Conservation (phyloP, 345 rosid species). For the Balakata baccata region DNA sequence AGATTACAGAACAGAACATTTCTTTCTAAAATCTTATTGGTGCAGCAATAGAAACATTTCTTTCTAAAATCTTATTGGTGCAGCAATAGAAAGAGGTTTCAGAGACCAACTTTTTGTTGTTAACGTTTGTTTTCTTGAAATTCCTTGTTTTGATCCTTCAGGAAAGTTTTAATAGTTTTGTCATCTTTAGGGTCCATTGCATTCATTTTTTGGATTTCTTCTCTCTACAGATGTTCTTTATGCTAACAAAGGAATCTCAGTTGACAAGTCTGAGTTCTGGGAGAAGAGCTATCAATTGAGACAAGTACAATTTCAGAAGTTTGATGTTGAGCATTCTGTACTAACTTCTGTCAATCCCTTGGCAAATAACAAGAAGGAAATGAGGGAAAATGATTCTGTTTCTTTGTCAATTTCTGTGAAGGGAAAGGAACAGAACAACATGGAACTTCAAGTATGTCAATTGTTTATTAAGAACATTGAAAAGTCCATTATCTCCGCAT, state of each 20-base stretch:
- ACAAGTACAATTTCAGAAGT: constrained; percentile 36
- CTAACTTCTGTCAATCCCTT: constrained; percentile 23
- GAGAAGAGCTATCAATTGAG: constrained; percentile 79
- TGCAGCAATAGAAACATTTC: not conserved
- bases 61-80: not conserved
- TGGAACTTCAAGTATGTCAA: constrained; percentile 56
- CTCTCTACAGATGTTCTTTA: constrained; percentile 64
- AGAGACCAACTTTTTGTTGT: not conserved
- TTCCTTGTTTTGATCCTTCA: not conserved
- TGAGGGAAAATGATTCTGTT: constrained; percentile 40
- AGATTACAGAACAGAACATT: not conserved
- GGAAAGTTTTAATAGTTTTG: not conserved
- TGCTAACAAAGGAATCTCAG: constrained; percentile 58
- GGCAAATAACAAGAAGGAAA: constrained; percentile 44
- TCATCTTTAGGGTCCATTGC: not conserved
- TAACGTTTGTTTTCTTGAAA: not conserved
- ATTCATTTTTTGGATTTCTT: constrained; percentile 10
- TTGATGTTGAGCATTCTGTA: constrained; percentile 30
- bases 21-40: not conserved
- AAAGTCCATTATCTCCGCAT: constrained; percentile 84
- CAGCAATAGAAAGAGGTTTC: not conserved
- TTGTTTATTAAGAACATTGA: constrained; percentile 68
- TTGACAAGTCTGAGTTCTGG: constrained; percentile 84
- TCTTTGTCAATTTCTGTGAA: constrained; percentile 38
- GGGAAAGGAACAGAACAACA: constrained; percentile 50